A percentile compares a stretch with the other conserved stretches of the same genome.
Conservation (phyloP, 371 early-diverging fungal species). For the Fennellomyces sp. region DNA sequence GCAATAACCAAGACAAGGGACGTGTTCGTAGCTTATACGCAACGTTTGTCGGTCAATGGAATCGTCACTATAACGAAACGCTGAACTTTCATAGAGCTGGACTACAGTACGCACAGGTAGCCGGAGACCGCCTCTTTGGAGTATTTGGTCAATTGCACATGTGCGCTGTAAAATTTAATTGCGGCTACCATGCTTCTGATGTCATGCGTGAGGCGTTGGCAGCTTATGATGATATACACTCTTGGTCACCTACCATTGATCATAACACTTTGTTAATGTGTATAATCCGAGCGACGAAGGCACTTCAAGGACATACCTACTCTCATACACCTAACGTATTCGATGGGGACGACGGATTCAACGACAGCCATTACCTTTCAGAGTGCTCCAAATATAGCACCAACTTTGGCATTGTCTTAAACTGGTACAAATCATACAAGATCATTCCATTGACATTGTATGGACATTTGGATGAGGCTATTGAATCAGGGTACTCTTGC, state of each 20-base stretch:
- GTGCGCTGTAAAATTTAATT: no score
- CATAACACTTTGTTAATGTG: constrained; percentile 38
- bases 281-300: constrained; percentile 39
- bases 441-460: constrained; percentile 44
- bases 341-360: constrained; percentile 48
- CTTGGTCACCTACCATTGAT: constrained; percentile 41
- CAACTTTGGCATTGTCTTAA: constrained; percentile 28
- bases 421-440: constrained; percentile 44
- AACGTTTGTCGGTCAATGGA: constrained; percentile 33
- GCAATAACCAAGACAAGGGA: constrained; percentile 35
- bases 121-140: constrained; percentile 46
- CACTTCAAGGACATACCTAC: constrained; percentile 41
- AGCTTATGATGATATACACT: constrained; percentile 40
- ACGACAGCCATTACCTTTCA: constrained; percentile 33
- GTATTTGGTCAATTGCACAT: no score
- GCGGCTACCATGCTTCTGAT: no score
- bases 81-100: constrained; percentile 11
- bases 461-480: constrained; percentile 41
- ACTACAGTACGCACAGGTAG: constrained; percentile 18
- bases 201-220: constrained; percentile 23
- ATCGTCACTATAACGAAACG: constrained; percentile 29
- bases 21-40: constrained; percentile 35
- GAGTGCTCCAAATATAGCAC: constrained; percentile 35
- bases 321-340: constrained; percentile 26
- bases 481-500: constrained; percentile 31